These are phyloP conservation scores for Kwoniella mangroviensis DNA, from an alignment of 768 basidiomycete genomes.

Conservation along the genomic window DNA sequence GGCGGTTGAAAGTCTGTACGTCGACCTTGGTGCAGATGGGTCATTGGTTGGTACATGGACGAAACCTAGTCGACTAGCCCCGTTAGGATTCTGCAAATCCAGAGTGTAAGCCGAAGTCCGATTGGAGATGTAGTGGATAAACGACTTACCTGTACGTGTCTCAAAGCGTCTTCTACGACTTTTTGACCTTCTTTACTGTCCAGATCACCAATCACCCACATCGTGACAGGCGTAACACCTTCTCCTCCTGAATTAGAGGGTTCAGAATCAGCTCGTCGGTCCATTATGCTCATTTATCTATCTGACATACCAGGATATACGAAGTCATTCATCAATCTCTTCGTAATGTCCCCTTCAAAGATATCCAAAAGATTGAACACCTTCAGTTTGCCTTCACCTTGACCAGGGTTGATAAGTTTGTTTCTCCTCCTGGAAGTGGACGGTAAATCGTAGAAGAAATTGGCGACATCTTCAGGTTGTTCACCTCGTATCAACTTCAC, in stretches of 20 bases:
- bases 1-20: constrained; percentile 59
- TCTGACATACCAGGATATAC: constrained; percentile 67
- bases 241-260: constrained; percentile 18
- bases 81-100: constrained; percentile 29
- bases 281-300: too few relatives aligned
- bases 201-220: constrained; percentile 76
- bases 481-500: constrained; percentile 42
- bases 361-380: constrained; percentile 67
- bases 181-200: constrained; percentile 67
- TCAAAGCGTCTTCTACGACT: constrained; percentile 70
- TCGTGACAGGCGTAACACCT: constrained; percentile 50
- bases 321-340: constrained; percentile 62
- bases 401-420: constrained; percentile 68
- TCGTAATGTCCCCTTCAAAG: constrained; percentile 55
- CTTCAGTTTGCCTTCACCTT: constrained; percentile 62
- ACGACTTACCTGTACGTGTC: constrained; percentile 65
- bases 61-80: constrained; percentile 67
- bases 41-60: constrained; percentile 68
- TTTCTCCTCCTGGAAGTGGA: constrained; percentile 74
- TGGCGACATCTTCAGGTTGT: constrained; percentile 62
- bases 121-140: background rate
- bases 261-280: background rate
- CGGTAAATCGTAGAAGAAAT: constrained; percentile 89
- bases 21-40: constrained; percentile 51
- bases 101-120: constrained; percentile 1